Conservation (phyloP, 805 yeast genomes). For the Metschnikowia shivogae region DNA sequence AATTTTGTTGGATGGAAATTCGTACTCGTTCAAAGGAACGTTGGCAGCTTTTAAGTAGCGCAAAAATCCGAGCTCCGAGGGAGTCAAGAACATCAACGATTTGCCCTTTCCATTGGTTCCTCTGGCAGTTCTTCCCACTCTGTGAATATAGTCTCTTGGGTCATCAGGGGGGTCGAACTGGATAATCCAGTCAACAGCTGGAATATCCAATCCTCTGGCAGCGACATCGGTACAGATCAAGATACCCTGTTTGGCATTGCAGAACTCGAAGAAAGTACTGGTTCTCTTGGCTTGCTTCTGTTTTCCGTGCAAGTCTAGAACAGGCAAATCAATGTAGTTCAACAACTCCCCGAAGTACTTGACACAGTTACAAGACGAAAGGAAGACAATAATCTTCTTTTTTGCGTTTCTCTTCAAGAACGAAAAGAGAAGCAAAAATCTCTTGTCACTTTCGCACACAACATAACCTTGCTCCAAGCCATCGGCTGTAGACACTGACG, state of each 20-base stretch:
- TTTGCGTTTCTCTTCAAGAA: constrained; percentile 89
- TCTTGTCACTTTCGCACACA: constrained; percentile 92
- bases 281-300: constrained; percentile 99
- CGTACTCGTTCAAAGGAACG: constrained; percentile 96
- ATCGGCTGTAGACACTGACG: constrained; percentile 86
- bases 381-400: constrained; percentile 89
- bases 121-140: constrained; percentile 99
- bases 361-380: constrained; percentile 95
- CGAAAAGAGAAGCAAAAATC: constrained; percentile 85
- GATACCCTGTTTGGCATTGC: constrained; percentile 94
- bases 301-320: constrained; percentile 92
- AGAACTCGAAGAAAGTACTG: constrained; percentile 95
- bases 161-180: constrained; percentile 99
- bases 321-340: constrained; percentile 96
- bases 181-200: constrained; percentile 98
- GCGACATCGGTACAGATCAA: constrained; percentile 97
- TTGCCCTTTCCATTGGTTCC: constrained; percentile 86
- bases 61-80: constrained; percentile 89
- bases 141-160: constrained; percentile 97
- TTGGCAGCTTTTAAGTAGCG: constrained; percentile 94
- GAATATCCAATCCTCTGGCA: constrained; percentile 98
- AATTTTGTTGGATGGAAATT: constrained; percentile 88
- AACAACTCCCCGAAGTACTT: constrained; percentile 92
- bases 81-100: constrained; percentile 91
- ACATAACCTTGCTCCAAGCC: constrained; percentile 99